Conservation (phyloP, 2,329 filamentous ascomycete genomes). For the Colletotrichum sp. region DNA sequence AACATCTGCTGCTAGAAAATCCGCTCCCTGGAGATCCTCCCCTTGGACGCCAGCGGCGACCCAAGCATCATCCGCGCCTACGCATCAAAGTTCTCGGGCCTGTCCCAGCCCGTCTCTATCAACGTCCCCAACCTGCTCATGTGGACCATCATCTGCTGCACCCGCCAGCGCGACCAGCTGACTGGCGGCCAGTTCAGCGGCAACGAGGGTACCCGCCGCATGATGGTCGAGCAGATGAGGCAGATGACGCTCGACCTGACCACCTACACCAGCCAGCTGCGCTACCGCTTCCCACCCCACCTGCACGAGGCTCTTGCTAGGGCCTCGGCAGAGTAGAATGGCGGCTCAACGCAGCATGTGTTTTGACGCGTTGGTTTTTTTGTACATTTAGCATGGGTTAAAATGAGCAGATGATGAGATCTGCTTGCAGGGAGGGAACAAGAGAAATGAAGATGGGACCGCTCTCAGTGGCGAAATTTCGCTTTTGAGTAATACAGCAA, state of each 20-base stretch:
- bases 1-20: conserved; percentile 62
- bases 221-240: conserved; percentile 73
- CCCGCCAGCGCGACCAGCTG: conserved; percentile 75
- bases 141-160: conserved; percentile 91
- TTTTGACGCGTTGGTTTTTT: background rate
- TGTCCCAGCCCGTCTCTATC: conserved; percentile 82
- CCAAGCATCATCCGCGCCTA: conserved; percentile 79
- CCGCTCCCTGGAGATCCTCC: conserved; percentile 76
- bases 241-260: conserved; percentile 88
- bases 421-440: background rate
- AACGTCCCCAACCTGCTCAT: conserved; percentile 91
- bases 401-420: background rate
- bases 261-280: conserved; percentile 90
- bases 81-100: conserved; percentile 79
- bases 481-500: conserved; percentile 16
- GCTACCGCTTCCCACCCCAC: conserved; percentile 85
- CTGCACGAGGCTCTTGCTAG: conserved; percentile 88
- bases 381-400: background rate
- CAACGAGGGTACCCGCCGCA: conserved; percentile 66
- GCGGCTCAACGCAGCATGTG: background rate
- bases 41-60: conserved; percentile 76
- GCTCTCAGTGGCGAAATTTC: background rate
- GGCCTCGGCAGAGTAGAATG: conserved; percentile 69
- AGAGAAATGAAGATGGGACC: background rate
- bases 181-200: conserved; percentile 75